phyloP scores from a whole-genome alignment of 202 grass and related monocot species.

The Brachypodium distachyon region DNA sequence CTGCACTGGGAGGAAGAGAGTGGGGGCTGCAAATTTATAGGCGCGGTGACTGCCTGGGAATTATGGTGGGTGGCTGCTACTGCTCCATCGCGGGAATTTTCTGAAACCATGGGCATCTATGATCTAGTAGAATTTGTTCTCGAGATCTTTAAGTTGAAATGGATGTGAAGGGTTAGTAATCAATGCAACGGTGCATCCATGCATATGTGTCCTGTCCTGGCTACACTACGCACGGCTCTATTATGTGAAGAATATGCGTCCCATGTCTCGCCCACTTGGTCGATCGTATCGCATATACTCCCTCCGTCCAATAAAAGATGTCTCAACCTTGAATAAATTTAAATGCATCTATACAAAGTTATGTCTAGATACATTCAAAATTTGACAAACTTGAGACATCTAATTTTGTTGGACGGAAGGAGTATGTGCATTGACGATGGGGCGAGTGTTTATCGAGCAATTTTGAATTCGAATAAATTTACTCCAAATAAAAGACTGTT shows the following conservation, averaged over 20 bases:
- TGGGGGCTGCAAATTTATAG: conserved; percentile 20
- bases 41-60: neutral
- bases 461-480: no score
- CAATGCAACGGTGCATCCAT: no score
- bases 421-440: neutral
- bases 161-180: neutral
- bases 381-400: no score
- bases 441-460: no score
- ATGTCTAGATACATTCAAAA: no score
- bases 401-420: no score
- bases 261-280: neutral
- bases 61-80: neutral
- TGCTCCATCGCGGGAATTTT: no score
- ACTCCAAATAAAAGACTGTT: no score
- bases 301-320: no score
- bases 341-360: no score
- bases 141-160: neutral
- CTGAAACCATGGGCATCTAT: neutral
- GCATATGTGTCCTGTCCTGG: neutral
- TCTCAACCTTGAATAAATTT: no score
- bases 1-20: neutral
- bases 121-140: conserved; percentile 16
- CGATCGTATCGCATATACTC: neutral
- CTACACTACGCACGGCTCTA: neutral
- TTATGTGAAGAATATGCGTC: neutral